These are phyloP conservation scores for Arachis hypogaea DNA, from an alignment of 306 rosid species.

Conservation along the genomic window DNA sequence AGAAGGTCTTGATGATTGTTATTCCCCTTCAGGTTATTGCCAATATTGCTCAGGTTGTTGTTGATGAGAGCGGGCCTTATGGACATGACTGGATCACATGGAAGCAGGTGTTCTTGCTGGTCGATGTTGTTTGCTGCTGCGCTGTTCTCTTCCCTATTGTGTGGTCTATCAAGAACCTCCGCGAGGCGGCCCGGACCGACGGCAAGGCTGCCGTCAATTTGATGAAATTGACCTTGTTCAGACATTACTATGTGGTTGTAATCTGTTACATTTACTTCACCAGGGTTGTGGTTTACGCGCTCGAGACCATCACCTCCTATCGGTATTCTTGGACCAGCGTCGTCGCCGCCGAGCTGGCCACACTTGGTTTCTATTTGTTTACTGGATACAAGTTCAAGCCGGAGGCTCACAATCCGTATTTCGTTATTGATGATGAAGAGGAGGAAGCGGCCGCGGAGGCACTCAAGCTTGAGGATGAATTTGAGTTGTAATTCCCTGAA, in stretches of 20 bases:
- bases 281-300: slow-evolving; percentile 86
- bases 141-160: slow-evolving; percentile 94
- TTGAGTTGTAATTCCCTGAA: slow-evolving; percentile 65
- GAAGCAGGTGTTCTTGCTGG: slow-evolving; percentile 89
- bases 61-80: slow-evolving; percentile 84
- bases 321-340: slow-evolving; percentile 94
- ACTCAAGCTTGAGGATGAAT: slow-evolving; percentile 92
- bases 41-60: slow-evolving; percentile 84
- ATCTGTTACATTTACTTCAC: slow-evolving; percentile 96
- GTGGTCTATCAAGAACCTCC: slow-evolving; percentile 95
- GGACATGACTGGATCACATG: slow-evolving; percentile 84
- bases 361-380: slow-evolving; percentile 79
- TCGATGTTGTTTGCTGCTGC: slow-evolving; percentile 91
- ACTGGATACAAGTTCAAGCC: slow-evolving; percentile 94
- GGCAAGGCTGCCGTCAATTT: slow-evolving; percentile 95
- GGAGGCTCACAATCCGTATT: slow-evolving; percentile 89
- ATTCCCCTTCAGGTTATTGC: slow-evolving; percentile 91
- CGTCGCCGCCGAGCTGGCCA: slow-evolving; percentile 85
- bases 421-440: slow-evolving; percentile 91
- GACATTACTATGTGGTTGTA: slow-evolving; percentile 91
- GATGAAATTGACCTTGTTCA: slow-evolving; percentile 88
- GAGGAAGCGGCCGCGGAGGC: slow-evolving; percentile 96
- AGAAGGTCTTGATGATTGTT: slow-evolving; percentile 92
- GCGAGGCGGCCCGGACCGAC: slow-evolving; percentile 90
- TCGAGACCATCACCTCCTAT: slow-evolving; percentile 88